phyloP scores from a whole-genome alignment of 2,329 filamentous ascomycete genomes.

The Curvularia sp. region DNA sequence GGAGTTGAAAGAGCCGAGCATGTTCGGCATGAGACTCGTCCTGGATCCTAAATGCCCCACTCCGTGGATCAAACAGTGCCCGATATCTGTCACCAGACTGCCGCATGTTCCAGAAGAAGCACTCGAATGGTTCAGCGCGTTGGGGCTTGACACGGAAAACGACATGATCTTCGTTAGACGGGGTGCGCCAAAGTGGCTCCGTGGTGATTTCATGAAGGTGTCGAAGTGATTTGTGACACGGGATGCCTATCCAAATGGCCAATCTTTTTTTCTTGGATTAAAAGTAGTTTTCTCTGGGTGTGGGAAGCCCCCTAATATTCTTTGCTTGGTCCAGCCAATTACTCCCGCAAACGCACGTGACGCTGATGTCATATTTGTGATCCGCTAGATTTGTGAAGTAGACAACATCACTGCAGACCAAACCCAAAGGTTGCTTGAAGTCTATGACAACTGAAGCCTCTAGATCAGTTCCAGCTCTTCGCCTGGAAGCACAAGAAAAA shows the following conservation, averaged over 20 bases:
- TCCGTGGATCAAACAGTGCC: constrained; percentile 18
- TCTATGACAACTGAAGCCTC: neutral
- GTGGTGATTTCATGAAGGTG: constrained; percentile 15
- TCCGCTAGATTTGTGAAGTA: neutral
- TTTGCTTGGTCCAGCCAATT: neutral
- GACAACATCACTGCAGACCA: neutral
- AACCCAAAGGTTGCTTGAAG: neutral
- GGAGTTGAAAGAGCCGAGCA: constrained; percentile 18
- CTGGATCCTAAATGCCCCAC: constrained; percentile 10
- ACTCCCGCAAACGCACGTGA: constrained; percentile 3
- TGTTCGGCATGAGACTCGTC: constrained; percentile 16
- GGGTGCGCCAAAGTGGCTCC: constrained; percentile 17
- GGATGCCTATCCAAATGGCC: neutral
- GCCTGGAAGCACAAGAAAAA: neutral
- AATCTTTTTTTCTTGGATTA: neutral
- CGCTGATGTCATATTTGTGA: constrained; percentile 6
- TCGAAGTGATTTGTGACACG: constrained; percentile 7
- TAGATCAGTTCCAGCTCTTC: neutral
- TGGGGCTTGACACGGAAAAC: constrained; percentile 17
- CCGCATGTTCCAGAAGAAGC: constrained; percentile 18
- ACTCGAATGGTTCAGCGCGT: constrained; percentile 13
- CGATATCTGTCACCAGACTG: constrained; percentile 17
- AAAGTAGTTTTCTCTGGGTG: constrained; percentile 1
- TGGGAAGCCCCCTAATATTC: neutral
- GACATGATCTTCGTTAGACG: constrained; percentile 22